Evolutionary conservation across 225 moss, liverwort and hornwort species (phyloP).

Genomic region (Rhytidiadelphus loreus): DNA sequence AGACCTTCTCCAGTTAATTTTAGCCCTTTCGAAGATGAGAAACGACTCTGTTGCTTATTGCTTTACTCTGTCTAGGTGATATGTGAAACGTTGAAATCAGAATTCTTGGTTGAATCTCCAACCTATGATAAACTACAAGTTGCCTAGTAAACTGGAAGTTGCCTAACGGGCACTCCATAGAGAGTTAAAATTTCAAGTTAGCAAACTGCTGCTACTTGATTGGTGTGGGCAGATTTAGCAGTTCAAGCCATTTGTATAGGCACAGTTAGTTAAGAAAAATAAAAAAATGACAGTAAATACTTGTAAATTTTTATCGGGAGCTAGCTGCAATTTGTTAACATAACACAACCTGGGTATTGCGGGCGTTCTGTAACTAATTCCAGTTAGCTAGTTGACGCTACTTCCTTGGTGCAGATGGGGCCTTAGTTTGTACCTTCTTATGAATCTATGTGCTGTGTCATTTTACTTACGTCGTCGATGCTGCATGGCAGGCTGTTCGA

Average conservation of each 20-base stretch:
- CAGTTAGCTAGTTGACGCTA: background rate
- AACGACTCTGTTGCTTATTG: background rate
- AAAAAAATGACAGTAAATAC: background rate
- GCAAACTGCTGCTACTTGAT: background rate
- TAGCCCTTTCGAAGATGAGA: background rate
- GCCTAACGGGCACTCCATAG: background rate
- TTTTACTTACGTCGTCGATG: background rate
- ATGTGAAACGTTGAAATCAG: background rate
- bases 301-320: background rate
- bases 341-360: background rate
- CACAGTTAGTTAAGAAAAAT: background rate
- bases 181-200: background rate
- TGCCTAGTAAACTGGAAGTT: background rate
- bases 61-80: background rate
- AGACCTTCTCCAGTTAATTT: background rate
- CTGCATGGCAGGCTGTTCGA: conserved; percentile 55
- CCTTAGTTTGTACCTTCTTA: background rate
- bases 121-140: background rate
- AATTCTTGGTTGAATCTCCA: background rate
- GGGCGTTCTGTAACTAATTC: background rate
- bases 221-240: background rate
- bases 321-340: background rate
- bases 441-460: background rate
- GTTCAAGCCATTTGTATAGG: background rate
- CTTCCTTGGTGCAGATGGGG: background rate